Evolutionary conservation across 108 stramenopile genomes (phyloP).

Genomic region (Skeletonema marinoi): DNA sequence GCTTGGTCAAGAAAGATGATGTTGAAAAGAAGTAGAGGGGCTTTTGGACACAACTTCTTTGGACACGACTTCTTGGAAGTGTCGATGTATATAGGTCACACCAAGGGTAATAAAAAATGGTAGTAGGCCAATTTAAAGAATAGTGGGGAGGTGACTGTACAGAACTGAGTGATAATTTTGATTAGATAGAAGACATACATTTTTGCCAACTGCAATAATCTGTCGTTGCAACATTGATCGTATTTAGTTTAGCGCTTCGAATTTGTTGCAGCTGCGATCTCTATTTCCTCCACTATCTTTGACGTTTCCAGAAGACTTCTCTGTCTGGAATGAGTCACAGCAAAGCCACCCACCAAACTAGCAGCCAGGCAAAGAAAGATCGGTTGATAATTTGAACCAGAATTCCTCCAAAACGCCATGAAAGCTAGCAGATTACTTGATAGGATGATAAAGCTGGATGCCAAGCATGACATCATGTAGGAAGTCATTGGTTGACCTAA

Average conservation of each 20-base stretch:
- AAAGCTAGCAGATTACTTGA: slow-evolving; percentile 21
- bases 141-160: neutral
- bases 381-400: slow-evolving; percentile 36
- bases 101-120: too few species aligned
- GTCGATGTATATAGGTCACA: neutral
- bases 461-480: slow-evolving; percentile 43
- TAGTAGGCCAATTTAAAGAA: too few species aligned
- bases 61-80: neutral
- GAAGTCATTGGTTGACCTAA: slow-evolving; percentile 69
- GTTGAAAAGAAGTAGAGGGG: neutral
- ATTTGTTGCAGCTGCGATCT: neutral
- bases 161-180: neutral
- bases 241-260: too few species aligned
- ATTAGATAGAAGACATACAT: too few species aligned
- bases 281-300: slow-evolving; percentile 8
- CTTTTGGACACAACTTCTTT: neutral
- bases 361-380: slow-evolving; percentile 27
- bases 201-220: neutral
- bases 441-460: slow-evolving; percentile 49
- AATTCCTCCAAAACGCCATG: slow-evolving; percentile 38
- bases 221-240: neutral
- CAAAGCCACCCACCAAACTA: slow-evolving; percentile 28
- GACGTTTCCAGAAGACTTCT: slow-evolving; percentile 1
- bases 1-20: slow-evolving; percentile 2
- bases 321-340: slow-evolving; percentile 19